Base-by-base conservation (phyloP, 1,284 basidiomycete genomes). In the Meira miltonrushii region DNA sequence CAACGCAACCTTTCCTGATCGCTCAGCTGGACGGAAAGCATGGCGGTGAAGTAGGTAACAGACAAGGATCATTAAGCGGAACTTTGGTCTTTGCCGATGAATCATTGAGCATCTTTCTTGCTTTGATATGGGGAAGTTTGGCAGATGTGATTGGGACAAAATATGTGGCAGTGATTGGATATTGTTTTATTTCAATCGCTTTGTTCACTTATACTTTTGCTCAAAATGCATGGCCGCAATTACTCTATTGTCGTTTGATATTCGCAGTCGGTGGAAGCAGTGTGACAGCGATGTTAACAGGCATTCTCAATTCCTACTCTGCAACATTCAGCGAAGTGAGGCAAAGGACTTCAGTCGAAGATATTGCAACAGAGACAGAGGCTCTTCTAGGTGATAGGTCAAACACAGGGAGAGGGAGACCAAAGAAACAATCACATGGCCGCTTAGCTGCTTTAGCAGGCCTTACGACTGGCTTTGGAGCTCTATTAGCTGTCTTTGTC, bases 1-100 rank as follows among this genome's bases (percentile, higher is more conserved):
- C 65, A 0, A 59, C 58, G 3, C 69, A 71, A 54, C 67, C 69
- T 1, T 71, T 71, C 21, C n/a, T 69, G 13, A 65, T 71, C n/a
- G 59, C 69, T 50, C 69, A 69, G 52, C 59, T 71, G 39, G 28
- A 33, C 28, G 28, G 28, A 33, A 33, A 33, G 28, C 28, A 33
- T 33, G 28, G 28, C 28, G 61, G 64, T 17, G 62, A 54, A 2
- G 47, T 17, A 2, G 28, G 28, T 8, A 19, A 23, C 9, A 51
- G 62, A 49, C 57, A 63, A n/a, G 69, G 69, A 37, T 62, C 65
- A 21, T 62, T 71, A 39, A 69, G 68, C 23, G 69, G 69, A 49
- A 68, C 68, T 6, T 61, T 71, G 25, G 64, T 68, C 52, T 69
- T 71, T 40, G 65, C 62, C 39, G 69, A 71, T 53, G 69, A 71